These are phyloP conservation scores for Aspergillus carbonarius DNA, from an alignment of 2,329 filamentous ascomycete species.

Conservation along the genomic window DNA sequence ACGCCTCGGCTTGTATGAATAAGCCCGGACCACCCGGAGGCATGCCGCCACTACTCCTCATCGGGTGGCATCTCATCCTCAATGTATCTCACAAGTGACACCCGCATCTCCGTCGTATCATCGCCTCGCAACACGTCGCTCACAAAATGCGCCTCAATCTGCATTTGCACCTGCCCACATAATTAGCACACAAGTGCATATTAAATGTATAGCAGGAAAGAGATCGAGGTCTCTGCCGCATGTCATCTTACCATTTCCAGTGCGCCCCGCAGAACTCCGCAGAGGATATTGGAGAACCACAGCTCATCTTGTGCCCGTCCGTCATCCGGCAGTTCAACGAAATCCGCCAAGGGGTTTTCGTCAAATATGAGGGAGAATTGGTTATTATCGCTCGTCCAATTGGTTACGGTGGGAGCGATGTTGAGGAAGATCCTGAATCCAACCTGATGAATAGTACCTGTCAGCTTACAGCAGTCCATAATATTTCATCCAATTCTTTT, in stretches of 20 bases:
- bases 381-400: slow-evolving; percentile 95
- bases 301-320: slow-evolving; percentile 92
- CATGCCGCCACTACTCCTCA: slow-evolving; percentile 67
- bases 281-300: slow-evolving; percentile 98
- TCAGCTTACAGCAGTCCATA: slow-evolving; percentile 9
- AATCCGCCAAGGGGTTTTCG: slow-evolving; percentile 94
- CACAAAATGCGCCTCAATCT: slow-evolving; percentile 94
- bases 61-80: slow-evolving; percentile 97
- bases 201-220: background rate
- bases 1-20: slow-evolving; percentile 17
- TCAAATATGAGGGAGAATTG: slow-evolving; percentile 96
- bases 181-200: background rate
- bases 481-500: background rate
- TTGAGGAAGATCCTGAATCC: slow-evolving; percentile 99
- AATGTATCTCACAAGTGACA: slow-evolving; percentile 88
- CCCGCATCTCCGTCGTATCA: slow-evolving; percentile 95
- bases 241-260: slow-evolving; percentile 80
- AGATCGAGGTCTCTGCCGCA: background rate
- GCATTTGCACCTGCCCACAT: slow-evolving; percentile 75
- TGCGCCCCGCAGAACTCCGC: slow-evolving; percentile 84
- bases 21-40: background rate
- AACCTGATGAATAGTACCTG: slow-evolving; percentile 56
- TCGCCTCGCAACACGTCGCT: slow-evolving; percentile 90
- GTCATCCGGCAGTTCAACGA: slow-evolving; percentile 95
- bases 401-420: slow-evolving; percentile 87